Evolutionary conservation across 352 stramenopile species (phyloP).

Genomic region (Pythium vanterpoolii): DNA sequence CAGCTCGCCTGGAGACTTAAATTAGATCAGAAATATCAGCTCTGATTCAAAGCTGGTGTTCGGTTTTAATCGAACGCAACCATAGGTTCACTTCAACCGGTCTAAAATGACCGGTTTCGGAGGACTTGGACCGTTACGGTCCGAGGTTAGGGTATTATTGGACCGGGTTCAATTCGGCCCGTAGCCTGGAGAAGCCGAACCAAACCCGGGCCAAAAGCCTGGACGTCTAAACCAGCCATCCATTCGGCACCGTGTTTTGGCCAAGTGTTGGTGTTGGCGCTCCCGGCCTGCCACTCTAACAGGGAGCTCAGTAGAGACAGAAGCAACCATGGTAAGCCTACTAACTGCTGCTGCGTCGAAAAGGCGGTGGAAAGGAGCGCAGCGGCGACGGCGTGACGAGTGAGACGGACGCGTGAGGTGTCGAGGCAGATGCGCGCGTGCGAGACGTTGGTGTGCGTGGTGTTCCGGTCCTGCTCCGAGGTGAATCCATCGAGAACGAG

Average conservation of each 20-base stretch:
- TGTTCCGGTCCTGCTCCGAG: background rate
- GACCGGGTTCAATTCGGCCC: background rate
- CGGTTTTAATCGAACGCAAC: too few relatives aligned
- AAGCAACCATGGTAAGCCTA: constrained; percentile 81
- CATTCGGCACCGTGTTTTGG: constrained; percentile 3
- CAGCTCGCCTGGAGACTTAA: too few relatives aligned
- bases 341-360: background rate
- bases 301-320: constrained; percentile 77
- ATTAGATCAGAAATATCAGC: too few relatives aligned
- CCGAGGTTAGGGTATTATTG: constrained; percentile 1
- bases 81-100: too few relatives aligned
- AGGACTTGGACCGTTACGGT: background rate
- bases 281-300: constrained; percentile 46
- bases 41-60: too few relatives aligned
- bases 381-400: background rate
- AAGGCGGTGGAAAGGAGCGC: background rate
- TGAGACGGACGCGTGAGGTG: background rate
- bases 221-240: constrained; percentile 20
- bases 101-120: too few relatives aligned
- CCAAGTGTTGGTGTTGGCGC: constrained; percentile 1
- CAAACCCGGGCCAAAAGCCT: too few relatives aligned
- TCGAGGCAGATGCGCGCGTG: constrained; percentile 17
- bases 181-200: too few relatives aligned
- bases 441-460: background rate
- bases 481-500: background rate